A percentile compares a stretch with the other conserved stretches of the same genome.
Conservation (phyloP, 805 yeast genomes). For the Saccharomycopsis sp. region DNA sequence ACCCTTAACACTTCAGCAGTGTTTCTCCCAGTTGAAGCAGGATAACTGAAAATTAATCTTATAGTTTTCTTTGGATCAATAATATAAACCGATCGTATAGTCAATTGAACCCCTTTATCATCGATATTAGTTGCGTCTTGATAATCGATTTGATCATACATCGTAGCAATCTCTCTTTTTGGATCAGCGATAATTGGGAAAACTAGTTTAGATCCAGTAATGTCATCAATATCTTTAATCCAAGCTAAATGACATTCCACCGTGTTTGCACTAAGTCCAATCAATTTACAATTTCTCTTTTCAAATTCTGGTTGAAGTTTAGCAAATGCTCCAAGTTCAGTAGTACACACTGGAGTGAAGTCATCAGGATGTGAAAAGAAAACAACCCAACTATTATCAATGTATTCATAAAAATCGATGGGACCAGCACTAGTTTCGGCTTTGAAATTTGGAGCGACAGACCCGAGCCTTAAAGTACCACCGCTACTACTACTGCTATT, state of each 20-base stretch:
- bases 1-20: constrained; percentile 68
- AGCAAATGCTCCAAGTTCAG: constrained; percentile 73
- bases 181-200: constrained; percentile 71
- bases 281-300: constrained; percentile 56
- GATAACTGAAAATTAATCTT: constrained; percentile 58
- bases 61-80: constrained; percentile 62
- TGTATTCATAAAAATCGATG: constrained; percentile 55
- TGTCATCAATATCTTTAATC: constrained; percentile 67
- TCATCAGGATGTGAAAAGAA: constrained; percentile 74
- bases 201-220: constrained; percentile 48
- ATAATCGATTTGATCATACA: constrained; percentile 65
- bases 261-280: constrained; percentile 63
- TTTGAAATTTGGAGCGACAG: constrained; percentile 62
- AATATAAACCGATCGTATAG: constrained; percentile 65
- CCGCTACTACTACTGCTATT: too few species aligned
- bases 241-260: constrained; percentile 56
- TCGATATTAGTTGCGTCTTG: constrained; percentile 64
- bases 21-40: constrained; percentile 71
- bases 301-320: constrained; percentile 62
- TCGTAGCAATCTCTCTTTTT: constrained; percentile 49
- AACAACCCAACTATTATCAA: constrained; percentile 54
- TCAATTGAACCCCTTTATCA: constrained; percentile 55
- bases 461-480: constrained; percentile 47
- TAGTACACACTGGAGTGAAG: constrained; percentile 74
- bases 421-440: constrained; percentile 59